Evolutionary conservation across 495 filamentous ascomycete genomes (phyloP).

Genomic region (Cenococcum geophilum): DNA sequence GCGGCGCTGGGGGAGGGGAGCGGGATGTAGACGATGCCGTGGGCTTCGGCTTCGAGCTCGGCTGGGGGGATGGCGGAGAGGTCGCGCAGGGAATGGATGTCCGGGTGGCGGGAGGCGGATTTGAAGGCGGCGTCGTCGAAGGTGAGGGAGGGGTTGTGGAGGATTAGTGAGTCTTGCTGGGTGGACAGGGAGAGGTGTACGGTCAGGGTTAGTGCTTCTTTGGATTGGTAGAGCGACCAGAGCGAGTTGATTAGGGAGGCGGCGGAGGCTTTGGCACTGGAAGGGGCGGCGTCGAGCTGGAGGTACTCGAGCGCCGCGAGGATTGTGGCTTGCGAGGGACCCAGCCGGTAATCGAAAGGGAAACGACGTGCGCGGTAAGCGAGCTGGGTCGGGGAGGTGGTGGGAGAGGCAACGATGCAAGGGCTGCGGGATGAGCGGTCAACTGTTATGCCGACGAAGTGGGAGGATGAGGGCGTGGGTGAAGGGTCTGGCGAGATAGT

Average conservation of each 20-base stretch:
- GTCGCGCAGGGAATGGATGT: constrained; percentile 41
- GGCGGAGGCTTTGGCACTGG: constrained; percentile 41
- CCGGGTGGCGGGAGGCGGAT: constrained; percentile 56
- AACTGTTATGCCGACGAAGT: constrained; percentile 56
- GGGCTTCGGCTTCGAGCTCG: constrained; percentile 53
- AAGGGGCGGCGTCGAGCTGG: constrained; percentile 42
- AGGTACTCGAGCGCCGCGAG: constrained; percentile 47
- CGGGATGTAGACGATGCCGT: constrained; percentile 69
- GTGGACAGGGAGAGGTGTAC: constrained; percentile 17
- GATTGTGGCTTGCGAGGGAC: constrained; percentile 37
- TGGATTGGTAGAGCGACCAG: constrained; percentile 55
- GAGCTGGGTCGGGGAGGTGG: constrained; percentile 37
- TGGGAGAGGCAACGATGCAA: constrained; percentile 59
- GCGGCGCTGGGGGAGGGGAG: constrained; percentile 27
- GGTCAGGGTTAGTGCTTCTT: constrained; percentile 54
- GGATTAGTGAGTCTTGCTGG: constrained; percentile 3
- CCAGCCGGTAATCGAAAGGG: constrained; percentile 54
- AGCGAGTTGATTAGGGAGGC: constrained; percentile 49
- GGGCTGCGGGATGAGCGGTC: constrained; percentile 60
- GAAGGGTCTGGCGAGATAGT: constrained; percentile 42
- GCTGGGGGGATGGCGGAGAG: not conserved
- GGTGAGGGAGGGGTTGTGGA: constrained; percentile 35
- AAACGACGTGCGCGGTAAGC: constrained; percentile 46
- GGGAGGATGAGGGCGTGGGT: constrained; percentile 36
- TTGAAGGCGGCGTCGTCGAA: constrained; percentile 78